phyloP scores from a whole-genome alignment of 2,329 filamentous ascomycete genomes.

The Colletotrichum gigasporum region DNA sequence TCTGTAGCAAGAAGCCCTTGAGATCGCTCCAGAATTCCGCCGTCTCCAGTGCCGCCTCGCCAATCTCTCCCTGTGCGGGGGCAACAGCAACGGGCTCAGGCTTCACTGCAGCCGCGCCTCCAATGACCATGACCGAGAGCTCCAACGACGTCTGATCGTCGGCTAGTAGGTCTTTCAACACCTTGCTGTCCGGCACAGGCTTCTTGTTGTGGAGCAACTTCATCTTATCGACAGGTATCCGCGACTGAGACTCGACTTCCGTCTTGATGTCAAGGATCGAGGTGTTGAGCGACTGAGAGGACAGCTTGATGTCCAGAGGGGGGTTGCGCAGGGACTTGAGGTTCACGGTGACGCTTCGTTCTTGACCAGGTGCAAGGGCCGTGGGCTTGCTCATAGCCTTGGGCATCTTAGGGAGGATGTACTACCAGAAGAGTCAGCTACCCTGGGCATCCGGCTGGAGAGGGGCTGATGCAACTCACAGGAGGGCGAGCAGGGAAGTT shows the following conservation, averaged over 20 bases:
- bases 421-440: slow-evolving; percentile 54
- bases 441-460: slow-evolving; percentile 15
- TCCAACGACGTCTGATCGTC: slow-evolving; percentile 70
- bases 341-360: slow-evolving; percentile 64
- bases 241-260: slow-evolving; percentile 69
- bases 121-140: slow-evolving; percentile 89
- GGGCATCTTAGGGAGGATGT: slow-evolving; percentile 76
- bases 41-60: slow-evolving; percentile 68
- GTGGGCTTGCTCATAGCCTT: slow-evolving; percentile 61
- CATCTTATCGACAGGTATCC: slow-evolving; percentile 79
- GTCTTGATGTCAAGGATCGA: slow-evolving; percentile 83
- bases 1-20: slow-evolving; percentile 80
- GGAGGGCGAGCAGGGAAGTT: slow-evolving; percentile 79
- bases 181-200: slow-evolving; percentile 80
- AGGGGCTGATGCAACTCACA: slow-evolving; percentile 60
- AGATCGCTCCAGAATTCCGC: slow-evolving; percentile 90
- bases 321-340: slow-evolving; percentile 84
- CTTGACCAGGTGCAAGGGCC: slow-evolving; percentile 59
- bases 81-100: slow-evolving; percentile 48
- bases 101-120: slow-evolving; percentile 64
- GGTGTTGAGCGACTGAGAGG: slow-evolving; percentile 70
- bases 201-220: slow-evolving; percentile 90
- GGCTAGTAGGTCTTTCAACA: slow-evolving; percentile 76
- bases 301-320: slow-evolving; percentile 72
- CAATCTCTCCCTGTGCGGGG: slow-evolving; percentile 9